Base-by-base conservation (phyloP, 345 rosid genomes). In the Eucalyptus pauciflora region DNA sequence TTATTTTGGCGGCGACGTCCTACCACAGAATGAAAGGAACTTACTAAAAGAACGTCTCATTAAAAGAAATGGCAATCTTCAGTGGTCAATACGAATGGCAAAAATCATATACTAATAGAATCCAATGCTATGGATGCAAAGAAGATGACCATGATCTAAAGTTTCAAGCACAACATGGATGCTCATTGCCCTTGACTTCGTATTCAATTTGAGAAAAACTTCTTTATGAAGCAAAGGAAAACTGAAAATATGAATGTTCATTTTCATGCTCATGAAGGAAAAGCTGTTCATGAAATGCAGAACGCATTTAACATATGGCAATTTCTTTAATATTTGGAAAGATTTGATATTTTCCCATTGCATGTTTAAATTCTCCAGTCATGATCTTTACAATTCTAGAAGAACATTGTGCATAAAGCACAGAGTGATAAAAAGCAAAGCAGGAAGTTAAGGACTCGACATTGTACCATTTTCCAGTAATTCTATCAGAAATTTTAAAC, bases 1-100 rank as follows among this genome's bases (percentile, higher is more conserved):
- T 87, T 88, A 98, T 92, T 93, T 96, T 98, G 37, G 94, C 92
- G 24, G 99, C 97, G 86, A 98, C 93, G 87, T 98, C 99, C 99
- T 98, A 85, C 88, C 80, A 41, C 58, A 60, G 48, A 86, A 89
- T 85, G 67, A 71, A 48, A 81, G 86, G 50, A 76, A 41, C 48
- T 41, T 20, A 41, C 29, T 76, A 76, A 76, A 76, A 11, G 29
- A 76, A 76, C 9, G 15, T 20, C 85, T 20, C 85, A 76, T 41
- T 37, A 51, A 88, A 41, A 41, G 45, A 52, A 86, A 86, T 25
- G 29, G 48, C 67, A 52, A 86, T 17, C 52, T 86, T 37, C 48
- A 41, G 85, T 20, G 48, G 48, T 29, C 85, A 76, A 41, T 41
- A 20, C 8, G 1, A 76, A 76, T 76, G 85, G 85, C 29, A 76